Evolutionary conservation across 768 basidiomycete genomes (phyloP), one percentile per base, ranked within the genome.

Genomic region (Austroboletus eburneus): DNA sequence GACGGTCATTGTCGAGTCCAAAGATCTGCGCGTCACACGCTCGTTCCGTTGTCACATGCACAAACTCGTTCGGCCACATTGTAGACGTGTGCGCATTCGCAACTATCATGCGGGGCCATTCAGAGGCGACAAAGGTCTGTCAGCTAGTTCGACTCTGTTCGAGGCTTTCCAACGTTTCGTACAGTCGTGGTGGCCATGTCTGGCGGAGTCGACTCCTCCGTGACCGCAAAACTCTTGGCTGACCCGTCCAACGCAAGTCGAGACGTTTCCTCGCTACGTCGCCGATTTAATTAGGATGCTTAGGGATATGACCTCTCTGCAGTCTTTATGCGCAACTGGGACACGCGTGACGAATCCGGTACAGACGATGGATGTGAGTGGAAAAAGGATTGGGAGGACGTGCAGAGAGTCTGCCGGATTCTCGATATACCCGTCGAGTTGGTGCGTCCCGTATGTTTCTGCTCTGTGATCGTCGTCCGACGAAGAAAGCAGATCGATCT

Each of bases 241-340:
- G 76, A 84, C 36, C 1, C 43, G 2, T 43, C 58, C 0, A 67
- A 85, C 61, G 90, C 87, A 16, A 48, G 67, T 63, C 30, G 9
- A 10, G 12, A 18, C 18, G 0, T 39, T 25, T 40, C 22, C n/a
- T 12, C 18, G 7, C 12, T 9, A 0, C 23, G 12, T 37, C 18
- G 9, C n/a, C n/a, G 40, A 9, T 25, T 39, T 46, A 5, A 18
- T 30, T 13, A 35, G 34, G 36, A 34, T 16, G 24, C 46, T 47
- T 50, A 91, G 86, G 84, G 87, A 50, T 87, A 81, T 53, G 82
- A 92, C 58, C 73, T 95, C 2, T 86, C 87, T 33, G 91, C 91
- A 20, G 77, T 96, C 1, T 97, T 85, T 65, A 98, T 98, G 94
- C 79, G 91, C 18, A 97, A 98, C 49, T 98, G 94, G 94, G 88